Conservation (phyloP, 2,329 filamentous ascomycete genomes). For the Boeremia lycopersici region DNA sequence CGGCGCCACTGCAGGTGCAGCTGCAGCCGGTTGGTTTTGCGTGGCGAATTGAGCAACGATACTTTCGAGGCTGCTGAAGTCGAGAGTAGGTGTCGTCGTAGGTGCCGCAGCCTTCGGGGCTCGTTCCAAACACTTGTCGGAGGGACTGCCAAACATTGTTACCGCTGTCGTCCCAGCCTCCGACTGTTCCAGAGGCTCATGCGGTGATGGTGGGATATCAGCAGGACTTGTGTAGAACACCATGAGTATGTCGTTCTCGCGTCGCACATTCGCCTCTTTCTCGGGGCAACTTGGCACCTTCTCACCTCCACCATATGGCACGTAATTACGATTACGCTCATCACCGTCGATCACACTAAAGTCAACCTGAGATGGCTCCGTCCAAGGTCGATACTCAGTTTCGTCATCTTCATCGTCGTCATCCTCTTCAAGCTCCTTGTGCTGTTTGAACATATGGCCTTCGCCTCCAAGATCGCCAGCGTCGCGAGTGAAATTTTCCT, state of each 20-base stretch:
- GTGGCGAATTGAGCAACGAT: constrained; percentile 37
- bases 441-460: constrained; percentile 59
- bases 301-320: constrained; percentile 53
- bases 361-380: constrained; percentile 47
- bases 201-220: constrained; percentile 55
- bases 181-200: constrained; percentile 50
- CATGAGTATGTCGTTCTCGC: constrained; percentile 55
- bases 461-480: constrained; percentile 74
- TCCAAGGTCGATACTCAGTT: constrained; percentile 39
- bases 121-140: constrained; percentile 32
- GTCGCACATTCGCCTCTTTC: constrained; percentile 50
- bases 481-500: constrained; percentile 71
- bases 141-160: constrained; percentile 49
- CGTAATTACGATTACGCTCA: constrained; percentile 53
- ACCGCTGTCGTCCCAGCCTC: constrained; percentile 21
- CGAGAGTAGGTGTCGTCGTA: constrained; percentile 19
- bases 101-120: constrained; percentile 26
- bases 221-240: constrained; percentile 53
- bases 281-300: constrained; percentile 50
- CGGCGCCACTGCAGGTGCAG: constrained; percentile 22
- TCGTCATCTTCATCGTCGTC: constrained; percentile 65
- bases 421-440: constrained; percentile 69
- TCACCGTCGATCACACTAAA: constrained; percentile 50
- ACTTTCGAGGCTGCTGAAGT: constrained; percentile 36
- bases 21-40: constrained; percentile 17